These are phyloP conservation scores for Ceratocystis ficicola DNA, from an alignment of 2,329 filamentous ascomycete species.

Conservation along the genomic window DNA sequence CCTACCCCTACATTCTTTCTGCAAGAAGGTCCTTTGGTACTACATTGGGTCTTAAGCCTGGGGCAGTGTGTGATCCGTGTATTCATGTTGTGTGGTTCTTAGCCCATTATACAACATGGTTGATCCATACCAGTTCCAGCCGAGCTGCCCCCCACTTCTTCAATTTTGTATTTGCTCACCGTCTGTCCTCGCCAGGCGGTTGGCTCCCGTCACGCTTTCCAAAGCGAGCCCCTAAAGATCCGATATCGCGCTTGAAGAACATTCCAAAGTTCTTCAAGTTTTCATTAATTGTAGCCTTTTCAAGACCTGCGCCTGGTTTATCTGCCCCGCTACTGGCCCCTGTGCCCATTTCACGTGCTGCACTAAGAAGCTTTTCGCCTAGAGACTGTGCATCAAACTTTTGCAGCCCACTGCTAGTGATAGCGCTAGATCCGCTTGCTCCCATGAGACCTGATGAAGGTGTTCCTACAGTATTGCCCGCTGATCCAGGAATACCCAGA, in stretches of 20 bases:
- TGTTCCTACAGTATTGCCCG: not conserved
- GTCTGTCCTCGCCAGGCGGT: constrained; percentile 23
- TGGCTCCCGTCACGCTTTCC: constrained; percentile 46
- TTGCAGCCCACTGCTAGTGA: constrained; percentile 29
- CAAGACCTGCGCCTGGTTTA: constrained; percentile 31
- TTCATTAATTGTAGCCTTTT: constrained; percentile 70
- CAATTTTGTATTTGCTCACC: constrained; percentile 4
- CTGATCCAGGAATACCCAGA: not conserved
- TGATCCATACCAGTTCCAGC: not conserved
- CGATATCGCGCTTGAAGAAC: constrained; percentile 84
- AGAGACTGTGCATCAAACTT: constrained; percentile 72
- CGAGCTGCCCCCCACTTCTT: not conserved
- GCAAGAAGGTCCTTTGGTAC: constrained; percentile 2
- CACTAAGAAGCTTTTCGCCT: constrained; percentile 78
- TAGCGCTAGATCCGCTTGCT: constrained; percentile 33
- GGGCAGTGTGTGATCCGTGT: not conserved
- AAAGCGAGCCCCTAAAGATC: constrained; percentile 60
- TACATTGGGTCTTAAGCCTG: not conserved
- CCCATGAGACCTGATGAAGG: not conserved
- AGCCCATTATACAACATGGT: not conserved
- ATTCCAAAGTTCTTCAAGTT: constrained; percentile 93
- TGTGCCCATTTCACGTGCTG: constrained; percentile 72
- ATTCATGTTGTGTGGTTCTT: not conserved
- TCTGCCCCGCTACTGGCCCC: constrained; percentile 25
- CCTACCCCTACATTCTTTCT: not conserved